phyloP scores from a whole-genome alignment of 1,139 yeast species.

The Taphrina sp. region DNA sequence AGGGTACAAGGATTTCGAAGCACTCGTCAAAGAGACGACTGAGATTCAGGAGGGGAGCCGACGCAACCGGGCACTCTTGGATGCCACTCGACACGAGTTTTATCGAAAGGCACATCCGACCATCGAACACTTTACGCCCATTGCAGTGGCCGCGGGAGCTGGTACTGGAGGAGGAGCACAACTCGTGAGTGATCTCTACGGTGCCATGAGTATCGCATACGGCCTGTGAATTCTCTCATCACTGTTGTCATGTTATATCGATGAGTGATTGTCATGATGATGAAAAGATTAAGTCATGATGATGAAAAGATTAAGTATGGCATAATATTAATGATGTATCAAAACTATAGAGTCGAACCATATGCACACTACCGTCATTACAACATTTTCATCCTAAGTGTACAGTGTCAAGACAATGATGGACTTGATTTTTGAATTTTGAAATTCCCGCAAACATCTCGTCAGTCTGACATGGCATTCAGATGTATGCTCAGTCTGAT shows the following conservation, averaged over 20 bases:
- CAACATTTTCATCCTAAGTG: no score
- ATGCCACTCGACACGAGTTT: constrained; percentile 46
- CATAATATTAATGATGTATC: no score
- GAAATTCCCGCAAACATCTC: no score
- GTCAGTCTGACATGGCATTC: no score
- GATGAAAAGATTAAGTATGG: background rate
- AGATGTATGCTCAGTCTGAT: no score
- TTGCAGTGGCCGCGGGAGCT: constrained; percentile 66
- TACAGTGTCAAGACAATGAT: no score
- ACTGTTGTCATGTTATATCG: no score
- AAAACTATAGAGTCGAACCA: no score
- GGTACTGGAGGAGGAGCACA: constrained; percentile 47
- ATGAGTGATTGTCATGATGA: no score
- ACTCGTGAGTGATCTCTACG: constrained; percentile 24
- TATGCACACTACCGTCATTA: no score
- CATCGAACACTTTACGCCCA: constrained; percentile 68
- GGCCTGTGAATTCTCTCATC: constrained; percentile 18
- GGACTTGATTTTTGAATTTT: no score
- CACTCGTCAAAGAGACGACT: constrained; percentile 48
- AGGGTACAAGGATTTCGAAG: constrained; percentile 50
- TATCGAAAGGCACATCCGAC: constrained; percentile 62
- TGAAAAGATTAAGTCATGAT: background rate
- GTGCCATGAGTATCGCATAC: constrained; percentile 24
- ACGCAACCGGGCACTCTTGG: constrained; percentile 40
- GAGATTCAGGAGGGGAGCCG: constrained; percentile 37